Conservation (phyloP, 495 filamentous ascomycete species). For the Neurospora sp. region DNA sequence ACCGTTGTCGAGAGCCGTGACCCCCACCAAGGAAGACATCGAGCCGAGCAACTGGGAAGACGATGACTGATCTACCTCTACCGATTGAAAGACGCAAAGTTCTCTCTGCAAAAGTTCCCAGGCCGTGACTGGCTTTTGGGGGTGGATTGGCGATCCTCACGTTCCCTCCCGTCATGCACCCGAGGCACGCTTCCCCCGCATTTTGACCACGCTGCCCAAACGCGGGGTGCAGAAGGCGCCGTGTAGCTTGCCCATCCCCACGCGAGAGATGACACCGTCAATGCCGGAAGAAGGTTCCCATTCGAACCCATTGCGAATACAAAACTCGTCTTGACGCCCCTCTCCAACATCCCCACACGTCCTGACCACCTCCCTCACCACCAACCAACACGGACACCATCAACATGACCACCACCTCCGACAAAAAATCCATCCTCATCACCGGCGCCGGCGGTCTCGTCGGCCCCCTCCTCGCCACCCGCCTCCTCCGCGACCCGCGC, state of each 20-base stretch:
- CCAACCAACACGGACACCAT: too few relatives aligned
- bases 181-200: neutral
- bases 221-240: neutral
- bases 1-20: neutral
- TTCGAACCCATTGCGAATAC: neutral
- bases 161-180: neutral
- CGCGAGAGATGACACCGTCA: neutral
- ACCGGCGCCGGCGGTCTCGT: conserved; percentile 64
- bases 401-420: too few relatives aligned
- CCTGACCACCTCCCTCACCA: too few relatives aligned
- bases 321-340: neutral
- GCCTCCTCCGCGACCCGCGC: conserved; percentile 41
- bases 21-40: neutral
- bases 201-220: neutral
- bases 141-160: too few relatives aligned
- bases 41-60: neutral
- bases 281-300: neutral
- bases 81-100: neutral
- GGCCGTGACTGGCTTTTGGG: too few relatives aligned
- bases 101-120: neutral
- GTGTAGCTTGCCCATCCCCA: neutral
- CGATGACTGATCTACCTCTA: neutral
- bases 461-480: conserved; percentile 54
- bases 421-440: conserved; percentile 51
- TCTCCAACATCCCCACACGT: too few relatives aligned